These are phyloP conservation scores for Euphrasia arctica DNA, from an alignment of 305 asterid species.

Conservation along the genomic window DNA sequence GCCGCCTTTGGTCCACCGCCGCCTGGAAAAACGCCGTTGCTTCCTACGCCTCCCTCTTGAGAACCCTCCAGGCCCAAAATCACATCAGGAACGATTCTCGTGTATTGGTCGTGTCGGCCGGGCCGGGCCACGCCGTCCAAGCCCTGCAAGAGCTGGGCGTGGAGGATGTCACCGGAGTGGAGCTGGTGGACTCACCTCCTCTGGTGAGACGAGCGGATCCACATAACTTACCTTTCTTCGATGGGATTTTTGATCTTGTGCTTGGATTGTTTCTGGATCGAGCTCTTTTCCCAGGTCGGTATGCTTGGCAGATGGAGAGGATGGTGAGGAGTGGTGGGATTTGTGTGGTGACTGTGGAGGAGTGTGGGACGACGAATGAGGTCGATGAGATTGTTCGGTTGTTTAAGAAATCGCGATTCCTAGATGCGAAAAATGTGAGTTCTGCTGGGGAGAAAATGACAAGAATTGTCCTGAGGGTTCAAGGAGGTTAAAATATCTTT, in stretches of 20 bases:
- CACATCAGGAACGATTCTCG: constrained; percentile 51
- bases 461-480: constrained; percentile 43
- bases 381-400: constrained; percentile 36
- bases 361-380: constrained; percentile 46
- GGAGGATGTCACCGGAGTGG: constrained; percentile 72
- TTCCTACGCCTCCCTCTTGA: constrained; percentile 60
- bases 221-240: constrained; percentile 76
- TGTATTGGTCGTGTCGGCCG: constrained; percentile 74
- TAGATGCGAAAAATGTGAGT: constrained; percentile 54
- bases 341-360: constrained; percentile 83
- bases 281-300: constrained; percentile 66
- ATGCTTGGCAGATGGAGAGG: constrained; percentile 78
- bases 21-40: constrained; percentile 58
- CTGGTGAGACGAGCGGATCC: constrained; percentile 81
- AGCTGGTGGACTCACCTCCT: constrained; percentile 75
- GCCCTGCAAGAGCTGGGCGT: constrained; percentile 64
- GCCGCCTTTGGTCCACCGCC: constrained; percentile 69
- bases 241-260: constrained; percentile 74
- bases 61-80: constrained; percentile 37
- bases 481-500: constrained; percentile 3
- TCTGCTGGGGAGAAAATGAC: constrained; percentile 68
- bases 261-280: constrained; percentile 66
- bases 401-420: constrained; percentile 47
- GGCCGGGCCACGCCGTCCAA: constrained; percentile 79
- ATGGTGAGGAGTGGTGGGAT: constrained; percentile 70